Base-by-base conservation (phyloP, 768 basidiomycete species). In the Crucibulum laeve region DNA sequence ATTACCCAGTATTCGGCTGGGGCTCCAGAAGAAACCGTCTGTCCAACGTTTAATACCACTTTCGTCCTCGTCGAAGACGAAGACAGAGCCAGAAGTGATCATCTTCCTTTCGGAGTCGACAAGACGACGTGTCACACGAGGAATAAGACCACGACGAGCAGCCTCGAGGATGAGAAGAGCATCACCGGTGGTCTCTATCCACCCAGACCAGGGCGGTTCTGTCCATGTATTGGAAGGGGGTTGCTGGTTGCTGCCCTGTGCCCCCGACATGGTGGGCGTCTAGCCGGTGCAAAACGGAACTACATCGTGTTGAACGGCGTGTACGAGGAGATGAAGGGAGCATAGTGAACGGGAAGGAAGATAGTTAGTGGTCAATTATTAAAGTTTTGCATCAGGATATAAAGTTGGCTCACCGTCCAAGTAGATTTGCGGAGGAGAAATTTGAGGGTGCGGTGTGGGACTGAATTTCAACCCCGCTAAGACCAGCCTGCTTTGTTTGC, bases 21-120 rank as follows among this genome's bases (percentile, higher is more conserved):
- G 94, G 52, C 86, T 89, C 94, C 94, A 96, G 60, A 87, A 87
- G 60, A 89, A 84, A n/a, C 93, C 92, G 65, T 98, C 94, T 1
- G 94, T 98, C 90, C 93, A 96, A 34, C 94, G 78, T 69, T 94
- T 95, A 70, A 98, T 98, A 21, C 93, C 92, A 56, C 89, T 91
- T 67, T 95, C 92, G 55, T 91, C 87, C 70, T 96, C 94, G 63
- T 98, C 91, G 58, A 96, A 98, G 51, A 96, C 94, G 55, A 97
- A 98, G 8, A 98, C 91, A 5, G 87, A 88, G 44, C 94, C 94
- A 4, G 85, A 88, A 14, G 84, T 84, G 60, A 98, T 93, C 84
- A 95, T 90, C 57, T 82, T 85, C 45, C 91, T 79, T 63, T 98
- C 94, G 24, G 87, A 77, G 60, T 96, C 94, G 48, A 92, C 89